Evolutionary conservation across 2,329 filamentous ascomycete genomes (phyloP).

Genomic region (Botrytis cinerea): DNA sequence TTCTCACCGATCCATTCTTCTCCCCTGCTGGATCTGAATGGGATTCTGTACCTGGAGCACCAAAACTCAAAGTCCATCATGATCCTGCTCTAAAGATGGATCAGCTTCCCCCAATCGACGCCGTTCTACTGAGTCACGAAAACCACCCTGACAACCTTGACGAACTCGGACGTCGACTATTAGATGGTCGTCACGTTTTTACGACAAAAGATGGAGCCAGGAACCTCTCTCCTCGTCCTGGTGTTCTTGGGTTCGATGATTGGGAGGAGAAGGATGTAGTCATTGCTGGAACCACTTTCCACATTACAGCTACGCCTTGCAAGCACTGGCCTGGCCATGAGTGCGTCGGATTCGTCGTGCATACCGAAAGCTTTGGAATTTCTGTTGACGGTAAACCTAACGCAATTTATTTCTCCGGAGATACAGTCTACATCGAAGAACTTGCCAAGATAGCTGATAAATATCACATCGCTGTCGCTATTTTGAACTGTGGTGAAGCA

Average conservation of each 20-base stretch:
- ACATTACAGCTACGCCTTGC: not conserved
- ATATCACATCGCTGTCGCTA: not conserved
- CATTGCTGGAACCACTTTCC: conserved; percentile 4
- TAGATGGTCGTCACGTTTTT: conserved; percentile 47
- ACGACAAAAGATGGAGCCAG: conserved; percentile 3
- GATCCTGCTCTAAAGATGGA: not conserved
- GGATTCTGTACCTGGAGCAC: not conserved
- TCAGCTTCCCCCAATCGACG: not conserved
- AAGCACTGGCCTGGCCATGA: not conserved
- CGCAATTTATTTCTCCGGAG: conserved; percentile 6
- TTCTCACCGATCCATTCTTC: conserved; percentile 52
- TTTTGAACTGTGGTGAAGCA: not conserved
- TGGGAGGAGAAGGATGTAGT: conserved; percentile 32
- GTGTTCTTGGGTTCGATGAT: not conserved
- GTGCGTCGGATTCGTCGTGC: conserved; percentile 3
- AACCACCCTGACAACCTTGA: conserved; percentile 55
- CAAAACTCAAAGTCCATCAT: not conserved
- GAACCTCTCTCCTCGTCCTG: conserved; percentile 4
- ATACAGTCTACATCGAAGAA: conserved; percentile 7
- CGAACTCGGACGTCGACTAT: conserved; percentile 47
- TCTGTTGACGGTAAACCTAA: not conserved
- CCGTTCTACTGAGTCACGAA: conserved; percentile 49
- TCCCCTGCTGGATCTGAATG: conserved; percentile 45
- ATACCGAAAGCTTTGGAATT: not conserved
- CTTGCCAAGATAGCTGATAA: not conserved